Evolutionary conservation across 768 basidiomycete species (phyloP).

Genomic region (Amanita molliuscula): DNA sequence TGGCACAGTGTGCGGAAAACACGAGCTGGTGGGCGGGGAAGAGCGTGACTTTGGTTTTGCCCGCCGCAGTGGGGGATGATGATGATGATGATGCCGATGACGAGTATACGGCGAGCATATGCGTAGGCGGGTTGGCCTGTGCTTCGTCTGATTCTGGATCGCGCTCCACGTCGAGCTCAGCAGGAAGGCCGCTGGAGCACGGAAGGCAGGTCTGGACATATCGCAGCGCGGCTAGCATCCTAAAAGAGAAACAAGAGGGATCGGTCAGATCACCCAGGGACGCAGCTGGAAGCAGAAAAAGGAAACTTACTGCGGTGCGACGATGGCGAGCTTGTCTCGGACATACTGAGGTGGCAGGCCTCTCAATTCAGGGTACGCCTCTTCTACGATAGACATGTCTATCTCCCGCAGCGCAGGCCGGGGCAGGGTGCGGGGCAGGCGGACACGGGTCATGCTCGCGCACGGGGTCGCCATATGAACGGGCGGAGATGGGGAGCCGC

Average conservation of each 20-base stretch:
- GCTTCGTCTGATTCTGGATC: constrained; percentile 10
- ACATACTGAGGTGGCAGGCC: constrained; percentile 12
- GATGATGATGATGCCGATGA: constrained; percentile 4
- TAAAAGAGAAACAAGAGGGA: background rate
- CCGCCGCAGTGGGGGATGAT: constrained; percentile 2
- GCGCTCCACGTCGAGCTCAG: constrained; percentile 16
- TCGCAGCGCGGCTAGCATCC: constrained; percentile 11
- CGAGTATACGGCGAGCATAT: constrained; percentile 24
- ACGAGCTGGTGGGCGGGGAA: constrained; percentile 34
- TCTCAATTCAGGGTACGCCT: constrained; percentile 10
- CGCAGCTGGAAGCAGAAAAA: background rate
- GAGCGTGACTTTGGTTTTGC: constrained; percentile 21
- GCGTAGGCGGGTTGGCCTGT: constrained; percentile 18
- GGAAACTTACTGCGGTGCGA: constrained; percentile 9
- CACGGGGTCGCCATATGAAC: background rate
- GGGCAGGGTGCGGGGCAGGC: constrained; percentile 12
- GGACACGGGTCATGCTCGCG: constrained; percentile 5
- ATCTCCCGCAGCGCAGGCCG: constrained; percentile 13
- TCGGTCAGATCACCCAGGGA: background rate
- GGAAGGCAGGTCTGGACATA: constrained; percentile 9
- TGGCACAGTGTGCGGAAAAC: constrained; percentile 27
- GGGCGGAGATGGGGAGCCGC: background rate
- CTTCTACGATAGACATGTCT: constrained; percentile 4
- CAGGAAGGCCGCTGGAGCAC: constrained; percentile 2
- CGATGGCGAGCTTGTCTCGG: constrained; percentile 10